These are phyloP conservation scores for Gastrolobium villosum DNA, from an alignment of 306 rosid genomes.

Conservation along the genomic window DNA sequence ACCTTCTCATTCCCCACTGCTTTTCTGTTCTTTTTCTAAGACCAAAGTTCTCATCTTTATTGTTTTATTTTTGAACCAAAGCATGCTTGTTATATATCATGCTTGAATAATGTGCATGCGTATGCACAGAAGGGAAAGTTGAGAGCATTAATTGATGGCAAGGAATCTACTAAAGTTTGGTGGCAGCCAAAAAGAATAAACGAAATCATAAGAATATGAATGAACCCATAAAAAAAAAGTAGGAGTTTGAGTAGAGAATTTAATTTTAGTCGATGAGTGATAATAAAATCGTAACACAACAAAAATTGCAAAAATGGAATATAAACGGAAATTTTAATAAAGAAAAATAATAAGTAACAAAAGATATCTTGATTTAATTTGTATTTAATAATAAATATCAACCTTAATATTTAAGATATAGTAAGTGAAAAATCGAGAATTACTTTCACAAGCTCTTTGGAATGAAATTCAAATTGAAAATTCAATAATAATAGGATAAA, in stretches of 20 bases:
- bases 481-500: too few relatives aligned
- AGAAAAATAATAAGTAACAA: background rate
- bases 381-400: too few relatives aligned
- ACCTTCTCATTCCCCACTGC: conserved; percentile 12
- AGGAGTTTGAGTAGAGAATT: background rate
- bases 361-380: too few relatives aligned
- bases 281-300: conserved; percentile 5
- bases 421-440: too few relatives aligned
- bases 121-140: conserved; percentile 42
- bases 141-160: conserved; percentile 44
- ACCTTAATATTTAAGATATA: too few relatives aligned
- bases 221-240: conserved; percentile 11
- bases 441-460: too few relatives aligned
- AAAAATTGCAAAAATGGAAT: background rate
- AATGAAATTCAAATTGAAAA: too few relatives aligned
- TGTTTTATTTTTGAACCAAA: conserved; percentile 27
- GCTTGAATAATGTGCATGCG: conserved; percentile 45
- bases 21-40: conserved; percentile 11
- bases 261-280: background rate
- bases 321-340: background rate
- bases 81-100: conserved; percentile 6
- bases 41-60: conserved; percentile 25
- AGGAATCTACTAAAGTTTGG: conserved; percentile 53
- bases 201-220: conserved; percentile 1
- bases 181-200: conserved; percentile 45